phyloP scores from a whole-genome alignment of 2,329 filamentous ascomycete species.

The Cladophialophora carrionii region DNA sequence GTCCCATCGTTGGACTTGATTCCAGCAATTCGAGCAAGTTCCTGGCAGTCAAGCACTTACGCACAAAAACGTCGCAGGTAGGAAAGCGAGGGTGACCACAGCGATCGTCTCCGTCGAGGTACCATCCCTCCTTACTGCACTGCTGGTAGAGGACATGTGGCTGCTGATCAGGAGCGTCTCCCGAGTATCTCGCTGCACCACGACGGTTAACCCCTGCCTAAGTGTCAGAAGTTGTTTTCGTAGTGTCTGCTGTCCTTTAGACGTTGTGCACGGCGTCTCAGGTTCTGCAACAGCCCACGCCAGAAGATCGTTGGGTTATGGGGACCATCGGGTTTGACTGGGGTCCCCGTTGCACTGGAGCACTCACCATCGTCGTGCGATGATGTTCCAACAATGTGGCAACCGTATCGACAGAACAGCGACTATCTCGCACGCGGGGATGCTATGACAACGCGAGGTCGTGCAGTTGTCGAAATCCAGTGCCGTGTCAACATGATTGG shows the following conservation, averaged over 20 bases:
- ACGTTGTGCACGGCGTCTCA: constrained; percentile 39
- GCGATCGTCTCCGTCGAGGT: constrained; percentile 45
- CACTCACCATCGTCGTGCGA: constrained; percentile 23
- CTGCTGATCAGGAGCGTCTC: constrained; percentile 42
- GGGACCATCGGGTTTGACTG: constrained; percentile 24
- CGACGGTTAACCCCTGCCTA: constrained; percentile 42
- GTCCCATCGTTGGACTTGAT: constrained; percentile 39
- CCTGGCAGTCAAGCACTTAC: constrained; percentile 40
- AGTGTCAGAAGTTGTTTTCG: constrained; percentile 9
- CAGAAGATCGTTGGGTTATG: constrained; percentile 34
- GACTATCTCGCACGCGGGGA: constrained; percentile 43
- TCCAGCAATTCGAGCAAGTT: constrained; percentile 40
- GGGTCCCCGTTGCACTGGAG: background rate
- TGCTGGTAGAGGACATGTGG: constrained; percentile 41
- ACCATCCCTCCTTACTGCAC: constrained; percentile 41
- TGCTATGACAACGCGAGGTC: constrained; percentile 43
- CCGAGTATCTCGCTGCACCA: constrained; percentile 42
- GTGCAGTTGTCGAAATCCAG: constrained; percentile 41
- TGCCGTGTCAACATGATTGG: constrained; percentile 23
- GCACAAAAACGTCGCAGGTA: constrained; percentile 47
- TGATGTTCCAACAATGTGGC: constrained; percentile 38
- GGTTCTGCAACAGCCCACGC: constrained; percentile 40
- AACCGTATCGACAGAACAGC: constrained; percentile 41
- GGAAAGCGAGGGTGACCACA: constrained; percentile 43
- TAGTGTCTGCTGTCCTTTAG: constrained; percentile 34